These are phyloP conservation scores for Senna tora DNA, from an alignment of 306 rosid genomes.

Conservation along the genomic window DNA sequence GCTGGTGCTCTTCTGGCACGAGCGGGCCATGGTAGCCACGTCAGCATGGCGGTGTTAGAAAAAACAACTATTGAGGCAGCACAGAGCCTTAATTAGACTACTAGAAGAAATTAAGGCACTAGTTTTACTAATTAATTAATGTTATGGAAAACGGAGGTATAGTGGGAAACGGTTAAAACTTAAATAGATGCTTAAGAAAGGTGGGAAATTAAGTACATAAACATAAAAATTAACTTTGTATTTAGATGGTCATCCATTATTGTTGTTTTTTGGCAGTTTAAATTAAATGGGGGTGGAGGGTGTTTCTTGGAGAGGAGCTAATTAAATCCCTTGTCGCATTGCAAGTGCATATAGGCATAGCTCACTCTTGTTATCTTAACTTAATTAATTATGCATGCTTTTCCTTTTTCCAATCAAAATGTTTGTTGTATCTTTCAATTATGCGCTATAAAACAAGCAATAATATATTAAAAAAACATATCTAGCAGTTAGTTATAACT, in stretches of 20 bases:
- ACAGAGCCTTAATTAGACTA: no score
- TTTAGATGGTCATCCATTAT: not conserved
- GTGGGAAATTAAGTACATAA: slow-evolving; percentile 20
- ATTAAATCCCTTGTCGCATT: not conserved
- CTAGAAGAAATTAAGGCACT: not conserved
- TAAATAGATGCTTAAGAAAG: not conserved
- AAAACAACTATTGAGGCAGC: no score
- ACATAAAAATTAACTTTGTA: not conserved
- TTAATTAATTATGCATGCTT: not conserved
- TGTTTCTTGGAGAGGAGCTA: not conserved
- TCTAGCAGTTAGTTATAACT: no score
- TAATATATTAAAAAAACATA: no score
- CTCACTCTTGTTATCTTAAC: not conserved
- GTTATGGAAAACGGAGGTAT: slow-evolving; percentile 5
- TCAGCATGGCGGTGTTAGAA: slow-evolving; percentile 84
- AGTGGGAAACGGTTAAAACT: not conserved
- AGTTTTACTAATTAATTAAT: not conserved
- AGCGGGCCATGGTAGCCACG: slow-evolving; percentile 75
- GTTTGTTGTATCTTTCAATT: not conserved
- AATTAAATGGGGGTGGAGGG: not conserved
- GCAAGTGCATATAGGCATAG: no score
- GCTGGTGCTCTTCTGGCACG: slow-evolving; percentile 91
- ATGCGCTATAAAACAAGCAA: no score
- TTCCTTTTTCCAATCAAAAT: not conserved
- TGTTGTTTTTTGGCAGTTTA: not conserved